A percentile compares a stretch with the other conserved stretches of the same genome.
These are phyloP conservation scores for Suillus alpinus DNA, from an alignment of 768 basidiomycete species.

Conservation along the genomic window DNA sequence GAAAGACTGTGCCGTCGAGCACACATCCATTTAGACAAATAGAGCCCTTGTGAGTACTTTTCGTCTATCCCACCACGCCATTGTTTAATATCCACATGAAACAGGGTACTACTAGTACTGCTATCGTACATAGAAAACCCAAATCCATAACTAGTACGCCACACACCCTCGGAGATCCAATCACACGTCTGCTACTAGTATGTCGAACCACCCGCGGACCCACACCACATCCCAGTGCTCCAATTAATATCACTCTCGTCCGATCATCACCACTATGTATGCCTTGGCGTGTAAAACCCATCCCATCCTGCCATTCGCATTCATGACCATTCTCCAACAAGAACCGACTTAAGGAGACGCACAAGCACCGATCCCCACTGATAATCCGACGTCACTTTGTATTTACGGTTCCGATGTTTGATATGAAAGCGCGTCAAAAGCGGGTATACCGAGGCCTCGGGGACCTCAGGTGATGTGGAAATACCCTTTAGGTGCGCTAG, in stretches of 20 bases:
- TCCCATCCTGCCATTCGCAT: not conserved
- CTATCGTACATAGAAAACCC: not conserved
- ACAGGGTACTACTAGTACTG: not conserved
- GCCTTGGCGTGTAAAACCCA: not conserved
- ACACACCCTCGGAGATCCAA: not conserved
- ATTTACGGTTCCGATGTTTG: not conserved
- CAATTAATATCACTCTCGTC: not conserved
- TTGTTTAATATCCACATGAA: not conserved
- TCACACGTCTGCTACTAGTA: not conserved
- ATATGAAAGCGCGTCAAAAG: constrained; percentile 7
- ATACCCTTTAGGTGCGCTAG: constrained; percentile 6
- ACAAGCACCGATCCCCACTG: constrained; percentile 5
- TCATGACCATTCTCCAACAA: no score
- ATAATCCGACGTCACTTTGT: not conserved
- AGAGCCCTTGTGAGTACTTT: not conserved
- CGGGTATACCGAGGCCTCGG: constrained; percentile 2
- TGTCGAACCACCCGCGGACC: not conserved
- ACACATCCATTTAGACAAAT: not conserved
- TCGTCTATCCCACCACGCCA: not conserved
- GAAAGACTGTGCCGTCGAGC: not conserved
- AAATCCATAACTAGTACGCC: not conserved
- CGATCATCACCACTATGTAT: not conserved
- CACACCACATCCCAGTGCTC: not conserved
- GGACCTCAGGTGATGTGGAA: constrained; percentile 8
- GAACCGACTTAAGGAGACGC: not conserved